Percentiles rank a stretch among this genome's conserved stretches.
phyloP scores from a whole-genome alignment of 1,284 basidiomycete species.

The Anthracocystis walkeri region DNA sequence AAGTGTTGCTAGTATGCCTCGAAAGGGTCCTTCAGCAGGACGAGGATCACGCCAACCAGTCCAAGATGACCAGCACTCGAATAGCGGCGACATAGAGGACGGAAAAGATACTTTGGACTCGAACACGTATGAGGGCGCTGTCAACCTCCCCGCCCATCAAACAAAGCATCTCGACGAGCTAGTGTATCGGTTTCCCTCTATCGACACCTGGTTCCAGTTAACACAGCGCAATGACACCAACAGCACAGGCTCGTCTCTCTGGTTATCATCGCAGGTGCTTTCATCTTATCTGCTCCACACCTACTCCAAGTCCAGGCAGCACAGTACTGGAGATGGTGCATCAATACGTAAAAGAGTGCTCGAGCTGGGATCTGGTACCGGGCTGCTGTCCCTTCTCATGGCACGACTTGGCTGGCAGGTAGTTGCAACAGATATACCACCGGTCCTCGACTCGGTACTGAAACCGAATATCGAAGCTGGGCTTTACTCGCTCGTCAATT shows the following conservation, averaged over 20 bases:
- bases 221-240: slow-evolving; percentile 46
- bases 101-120: background rate
- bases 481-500: slow-evolving; percentile 25
- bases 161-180: slow-evolving; percentile 51
- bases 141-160: slow-evolving; percentile 49
- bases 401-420: slow-evolving; percentile 80
- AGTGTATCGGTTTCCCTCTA: slow-evolving; percentile 32
- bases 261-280: slow-evolving; percentile 53
- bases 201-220: slow-evolving; percentile 28
- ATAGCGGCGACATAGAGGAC: slow-evolving; percentile 13
- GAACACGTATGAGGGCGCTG: slow-evolving; percentile 15
- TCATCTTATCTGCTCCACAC: slow-evolving; percentile 41
- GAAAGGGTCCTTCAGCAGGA: background rate
- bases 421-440: slow-evolving; percentile 81
- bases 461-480: slow-evolving; percentile 76
- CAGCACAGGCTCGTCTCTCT: slow-evolving; percentile 53
- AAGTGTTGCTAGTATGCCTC: slow-evolving; percentile 4
- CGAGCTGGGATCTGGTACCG: slow-evolving; percentile 50
- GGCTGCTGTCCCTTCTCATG: slow-evolving; percentile 74
- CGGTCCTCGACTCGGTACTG: slow-evolving; percentile 79
- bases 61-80: background rate
- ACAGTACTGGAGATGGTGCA: background rate
- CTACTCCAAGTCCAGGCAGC: slow-evolving; percentile 2
- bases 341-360: slow-evolving; percentile 12
- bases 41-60: slow-evolving; percentile 1